Evolutionary conservation across 805 yeast genomes (phyloP).

Genomic region (Metschnikowia noctiluminum): DNA sequence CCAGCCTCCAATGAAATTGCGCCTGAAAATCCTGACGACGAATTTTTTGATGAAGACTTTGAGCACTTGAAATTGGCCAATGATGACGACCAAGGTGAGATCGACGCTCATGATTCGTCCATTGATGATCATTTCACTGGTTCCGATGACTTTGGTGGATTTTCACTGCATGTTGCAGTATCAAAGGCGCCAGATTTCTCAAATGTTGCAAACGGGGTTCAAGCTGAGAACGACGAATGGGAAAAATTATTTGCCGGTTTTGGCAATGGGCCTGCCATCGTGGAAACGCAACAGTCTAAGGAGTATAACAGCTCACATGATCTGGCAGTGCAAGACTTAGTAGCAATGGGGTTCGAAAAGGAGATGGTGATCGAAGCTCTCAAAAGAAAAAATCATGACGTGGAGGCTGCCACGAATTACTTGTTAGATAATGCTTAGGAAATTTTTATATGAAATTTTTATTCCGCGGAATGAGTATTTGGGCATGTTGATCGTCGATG

Average conservation of each 20-base stretch:
- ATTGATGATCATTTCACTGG: slow-evolving; percentile 43
- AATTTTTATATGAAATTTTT: no score
- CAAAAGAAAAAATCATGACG: slow-evolving; percentile 63
- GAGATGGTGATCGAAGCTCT: slow-evolving; percentile 67
- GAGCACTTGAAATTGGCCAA: slow-evolving; percentile 36
- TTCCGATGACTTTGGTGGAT: slow-evolving; percentile 21
- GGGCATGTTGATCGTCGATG: no score
- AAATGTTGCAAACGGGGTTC: slow-evolving; percentile 4
- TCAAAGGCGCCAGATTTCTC: slow-evolving; percentile 8
- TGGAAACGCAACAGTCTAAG: neutral
- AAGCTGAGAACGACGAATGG: slow-evolving; percentile 72
- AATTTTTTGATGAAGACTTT: slow-evolving; percentile 38
- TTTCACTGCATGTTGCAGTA: slow-evolving; percentile 14
- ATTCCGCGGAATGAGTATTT: no score
- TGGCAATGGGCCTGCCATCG: slow-evolving; percentile 44
- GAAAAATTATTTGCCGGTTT: slow-evolving; percentile 90
- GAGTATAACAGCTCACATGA: slow-evolving; percentile 35
- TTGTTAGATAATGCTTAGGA: slow-evolving; percentile 65
- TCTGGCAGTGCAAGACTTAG: slow-evolving; percentile 69
- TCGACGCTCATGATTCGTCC: slow-evolving; percentile 20
- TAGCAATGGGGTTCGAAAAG: slow-evolving; percentile 84
- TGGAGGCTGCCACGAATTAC: slow-evolving; percentile 84
- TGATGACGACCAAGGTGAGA: slow-evolving; percentile 26
- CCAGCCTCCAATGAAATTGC: slow-evolving; percentile 24
- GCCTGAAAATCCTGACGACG: slow-evolving; percentile 16